Evolutionary conservation across 495 filamentous ascomycete species (phyloP), one percentile per base, ranked within the genome.

Genomic region (Aspergillus diversus): DNA sequence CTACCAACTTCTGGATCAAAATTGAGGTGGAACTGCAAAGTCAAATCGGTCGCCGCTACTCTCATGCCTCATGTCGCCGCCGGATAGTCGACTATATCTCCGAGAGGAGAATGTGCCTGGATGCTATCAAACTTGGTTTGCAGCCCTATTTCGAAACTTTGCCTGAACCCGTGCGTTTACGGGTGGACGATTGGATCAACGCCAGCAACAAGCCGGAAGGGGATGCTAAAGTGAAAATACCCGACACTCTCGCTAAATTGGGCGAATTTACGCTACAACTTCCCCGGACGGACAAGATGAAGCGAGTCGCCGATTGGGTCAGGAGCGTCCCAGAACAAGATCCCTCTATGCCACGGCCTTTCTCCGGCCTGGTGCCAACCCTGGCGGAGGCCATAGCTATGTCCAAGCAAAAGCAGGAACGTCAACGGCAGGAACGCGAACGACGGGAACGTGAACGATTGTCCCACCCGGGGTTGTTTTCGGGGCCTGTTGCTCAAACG

Each of bases 271-370:
- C 46, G 39, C 21, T 43, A 11, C 39, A 64, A 33, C 48, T 60
- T 9, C 27, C 64, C 13, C 60, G 61, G 16, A 48, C 35, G 15
- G 57, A 34, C 27, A 71, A 62, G 15, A 53, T 66, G 4, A 50
- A 68, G n/a, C 63, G 69, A 39, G 65, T 71, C 33, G 55, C 57
- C 16, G 59, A 65, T 57, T 71, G 69, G 69, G 59, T 71, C 1
- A 61, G 55, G 32, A 65, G 61, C 48, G 59, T 68, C n/a, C 69
- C 69, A n/a, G 57, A 52, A 15, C 55, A 62, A 31, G 64, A 57
- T 42, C 61, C 31, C 48, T 42, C 46, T 50, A 55, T 54, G 52
- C 39, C 39, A 13, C 39, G 39, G 39, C 39, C 39, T 4, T 43
- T 43, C 39, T 13, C 39, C 39, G 39, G 39, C 8, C 39, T 43